Percentiles rank a stretch among this genome's conserved stretches.
Conservation (phyloP, 2,329 filamentous ascomycete genomes). For the Ramularia collo-cygni region DNA sequence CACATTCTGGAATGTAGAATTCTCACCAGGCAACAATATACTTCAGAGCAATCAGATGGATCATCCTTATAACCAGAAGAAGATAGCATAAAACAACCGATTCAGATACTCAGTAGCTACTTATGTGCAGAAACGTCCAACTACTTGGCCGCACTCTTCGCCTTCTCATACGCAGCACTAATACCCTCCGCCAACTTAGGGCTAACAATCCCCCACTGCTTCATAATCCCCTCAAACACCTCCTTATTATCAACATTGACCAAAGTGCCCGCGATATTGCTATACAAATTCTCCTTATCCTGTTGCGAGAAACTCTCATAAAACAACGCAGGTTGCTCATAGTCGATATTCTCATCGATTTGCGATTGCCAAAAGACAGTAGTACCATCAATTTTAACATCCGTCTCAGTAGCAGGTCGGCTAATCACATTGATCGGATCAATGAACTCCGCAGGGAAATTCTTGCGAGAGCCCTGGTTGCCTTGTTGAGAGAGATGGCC, state of each 20-base stretch:
- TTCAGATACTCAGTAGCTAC: no score
- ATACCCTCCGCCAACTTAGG: conserved; percentile 12
- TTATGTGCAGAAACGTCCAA: no score
- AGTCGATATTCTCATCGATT: conserved; percentile 24
- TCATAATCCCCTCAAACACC: conserved; percentile 19
- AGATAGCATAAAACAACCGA: no score
- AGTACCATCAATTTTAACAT: conserved; percentile 14
- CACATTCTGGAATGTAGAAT: no score
- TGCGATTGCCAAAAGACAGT: conserved; percentile 20
- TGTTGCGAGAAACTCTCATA: conserved; percentile 21
- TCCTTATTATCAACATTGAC: conserved; percentile 23
- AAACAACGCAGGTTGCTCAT: conserved; percentile 25
- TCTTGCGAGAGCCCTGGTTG: conserved; percentile 23
- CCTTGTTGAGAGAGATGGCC: conserved; percentile 20
- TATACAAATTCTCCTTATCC: conserved; percentile 23
- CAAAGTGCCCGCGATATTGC: conserved; percentile 26
- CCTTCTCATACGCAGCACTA: conserved; percentile 10
- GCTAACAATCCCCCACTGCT: conserved; percentile 20
- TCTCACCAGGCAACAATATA: no score
- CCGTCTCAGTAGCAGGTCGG: conserved; percentile 17
- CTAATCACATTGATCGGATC: conserved; percentile 24
- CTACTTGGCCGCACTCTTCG: background rate
- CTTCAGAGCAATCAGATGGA: no score
- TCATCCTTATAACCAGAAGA: no score
- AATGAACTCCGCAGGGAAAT: conserved; percentile 23